These are phyloP conservation scores for Lavandula angustifolia DNA, from an alignment of 257 asterid genomes.

Conservation along the genomic window DNA sequence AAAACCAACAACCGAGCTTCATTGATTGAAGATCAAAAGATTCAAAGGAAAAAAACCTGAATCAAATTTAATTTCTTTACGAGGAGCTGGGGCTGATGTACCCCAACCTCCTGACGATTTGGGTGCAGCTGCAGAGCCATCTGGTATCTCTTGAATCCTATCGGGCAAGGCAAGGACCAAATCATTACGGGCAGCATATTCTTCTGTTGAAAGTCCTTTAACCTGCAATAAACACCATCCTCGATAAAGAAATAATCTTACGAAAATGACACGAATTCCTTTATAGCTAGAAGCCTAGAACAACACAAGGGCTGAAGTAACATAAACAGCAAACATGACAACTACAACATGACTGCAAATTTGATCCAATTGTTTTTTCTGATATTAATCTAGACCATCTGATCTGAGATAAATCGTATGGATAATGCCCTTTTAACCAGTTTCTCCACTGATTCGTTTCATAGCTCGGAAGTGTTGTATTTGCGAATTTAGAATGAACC, in stretches of 20 bases:
- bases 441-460: too few relatives aligned
- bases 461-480: too few relatives aligned
- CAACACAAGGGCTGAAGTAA: slow-evolving; percentile 12
- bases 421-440: too few relatives aligned
- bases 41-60: slow-evolving; percentile 56
- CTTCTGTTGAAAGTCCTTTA: slow-evolving; percentile 88
- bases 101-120: slow-evolving; percentile 94
- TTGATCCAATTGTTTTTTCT: too few relatives aligned
- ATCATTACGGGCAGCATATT: slow-evolving; percentile 85
- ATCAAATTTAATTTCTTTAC: slow-evolving; percentile 84
- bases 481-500: too few relatives aligned
- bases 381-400: too few relatives aligned
- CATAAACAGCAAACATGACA: neutral
- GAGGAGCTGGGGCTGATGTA: slow-evolving; percentile 81
- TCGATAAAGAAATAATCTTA: slow-evolving; percentile 14
- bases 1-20: slow-evolving; percentile 27
- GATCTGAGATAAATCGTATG: too few relatives aligned
- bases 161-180: slow-evolving; percentile 89
- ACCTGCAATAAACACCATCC: slow-evolving; percentile 48
- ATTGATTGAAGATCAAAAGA: slow-evolving; percentile 15
- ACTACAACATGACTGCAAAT: slow-evolving; percentile 1
- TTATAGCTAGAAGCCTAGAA: neutral
- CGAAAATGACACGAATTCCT: neutral
- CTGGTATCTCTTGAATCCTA: slow-evolving; percentile 91
- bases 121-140: slow-evolving; percentile 87